These are phyloP conservation scores for Aspergillus cristatus DNA, from an alignment of 495 filamentous ascomycete species.

Conservation along the genomic window DNA sequence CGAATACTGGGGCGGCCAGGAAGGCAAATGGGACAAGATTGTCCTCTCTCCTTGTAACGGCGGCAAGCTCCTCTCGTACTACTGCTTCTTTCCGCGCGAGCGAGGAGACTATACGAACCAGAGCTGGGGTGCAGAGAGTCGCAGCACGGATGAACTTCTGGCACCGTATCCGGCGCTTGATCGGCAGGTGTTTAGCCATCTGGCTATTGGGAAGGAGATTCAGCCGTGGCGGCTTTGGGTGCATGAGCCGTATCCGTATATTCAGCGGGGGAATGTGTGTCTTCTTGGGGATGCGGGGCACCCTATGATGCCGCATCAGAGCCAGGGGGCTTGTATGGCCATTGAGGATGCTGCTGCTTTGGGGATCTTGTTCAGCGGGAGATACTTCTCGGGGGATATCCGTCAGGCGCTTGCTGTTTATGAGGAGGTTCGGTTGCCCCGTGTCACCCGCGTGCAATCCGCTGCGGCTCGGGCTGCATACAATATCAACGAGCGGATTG, in stretches of 20 bases:
- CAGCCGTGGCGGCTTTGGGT: constrained; percentile 42
- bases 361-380: constrained; percentile 32
- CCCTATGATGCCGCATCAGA: constrained; percentile 45
- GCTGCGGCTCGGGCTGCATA: constrained; percentile 38
- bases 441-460: constrained; percentile 34
- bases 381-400: constrained; percentile 29
- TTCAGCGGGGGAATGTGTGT: constrained; percentile 23
- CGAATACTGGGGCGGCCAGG: constrained; percentile 42
- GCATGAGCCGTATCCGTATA: constrained; percentile 37
- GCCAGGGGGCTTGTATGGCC: constrained; percentile 42
- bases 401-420: constrained; percentile 29
- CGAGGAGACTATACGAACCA: constrained; percentile 33
- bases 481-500: constrained; percentile 43
- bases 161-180: constrained; percentile 37
- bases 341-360: constrained; percentile 43
- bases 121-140: constrained; percentile 28
- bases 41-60: constrained; percentile 40
- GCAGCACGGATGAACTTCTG: constrained; percentile 31
- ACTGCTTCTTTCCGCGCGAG: constrained; percentile 41
- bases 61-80: constrained; percentile 37
- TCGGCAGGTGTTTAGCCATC: constrained; percentile 26
- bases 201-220: constrained; percentile 35
- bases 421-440: constrained; percentile 33
- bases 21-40: constrained; percentile 41
- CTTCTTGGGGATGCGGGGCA: constrained; percentile 33